Evolutionary conservation across 116 monocot species (phyloP), one percentile per base, ranked within the genome.

Genomic region (Phalaenopsis hybrid): DNA sequence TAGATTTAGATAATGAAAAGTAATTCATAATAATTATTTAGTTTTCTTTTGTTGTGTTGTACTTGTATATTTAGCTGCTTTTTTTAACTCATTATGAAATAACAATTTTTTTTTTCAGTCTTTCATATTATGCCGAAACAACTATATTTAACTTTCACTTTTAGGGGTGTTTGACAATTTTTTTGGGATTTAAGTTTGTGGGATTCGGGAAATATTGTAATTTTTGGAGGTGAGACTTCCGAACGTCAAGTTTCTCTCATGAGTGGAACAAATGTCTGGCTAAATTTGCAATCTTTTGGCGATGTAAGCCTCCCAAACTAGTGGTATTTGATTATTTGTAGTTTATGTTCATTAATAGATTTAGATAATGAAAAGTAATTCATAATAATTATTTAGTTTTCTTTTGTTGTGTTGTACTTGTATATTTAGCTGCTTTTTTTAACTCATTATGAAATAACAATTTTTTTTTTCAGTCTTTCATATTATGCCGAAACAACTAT

Each of bases 241-340:
- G 96, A 96, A 79, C 96, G 94, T 17, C 96, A 96, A 82, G 96
- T 96, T 75, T 96, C 96, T 79, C 94, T 96, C 51, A 96, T 96
- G 96, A 96, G 96, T 81, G 96, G 96, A 76, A 96, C 96, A 74
- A 96, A 96, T 87, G 85, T 92, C 12, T 96, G 96, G 96, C 92
- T 96, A 76, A 96, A 96, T 83, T 88, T 96, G 86, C 94, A 92
- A 88, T 70, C 76, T 79, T 94, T 89, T 85, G 81, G 89, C 81
- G 94, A 96, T 89, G 96, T 96, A 91, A 94, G 87, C 48, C 43
- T 21, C 37, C 25, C 41, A 81, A 6, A 20, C 51, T 48, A 12
- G 34, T 50, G 18, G 3, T 57, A 41, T 50, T 48, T 49, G 55
- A 25, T 0, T 57, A 41, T 50, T 48, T 34, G 55, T 33, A 10